Conservation (phyloP, 2,329 filamentous ascomycete genomes). For the Exophiala sp. region DNA sequence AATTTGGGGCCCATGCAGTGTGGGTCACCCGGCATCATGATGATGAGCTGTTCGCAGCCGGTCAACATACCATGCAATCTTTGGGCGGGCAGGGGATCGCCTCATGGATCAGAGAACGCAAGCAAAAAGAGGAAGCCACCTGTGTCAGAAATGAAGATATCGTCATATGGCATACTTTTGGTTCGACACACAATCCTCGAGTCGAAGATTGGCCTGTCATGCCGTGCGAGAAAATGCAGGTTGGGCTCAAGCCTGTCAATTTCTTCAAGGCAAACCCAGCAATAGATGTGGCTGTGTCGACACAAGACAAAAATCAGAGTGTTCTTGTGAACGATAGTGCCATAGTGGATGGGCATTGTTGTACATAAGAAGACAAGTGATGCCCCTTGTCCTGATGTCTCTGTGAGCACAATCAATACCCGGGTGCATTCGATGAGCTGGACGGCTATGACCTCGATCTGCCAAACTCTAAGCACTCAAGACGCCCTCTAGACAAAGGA, state of each 20-base stretch:
- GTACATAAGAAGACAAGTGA: neutral
- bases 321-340: conserved; percentile 17
- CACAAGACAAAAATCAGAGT: conserved; percentile 22
- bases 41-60: conserved; percentile 49
- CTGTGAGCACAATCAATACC: no score
- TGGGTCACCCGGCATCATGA: conserved; percentile 51
- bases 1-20: conserved; percentile 52
- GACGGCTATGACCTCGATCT: no score
- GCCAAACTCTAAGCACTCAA: no score
- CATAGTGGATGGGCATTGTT: conserved; percentile 12
- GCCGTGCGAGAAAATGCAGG: conserved; percentile 30
- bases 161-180: conserved; percentile 42
- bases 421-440: no score
- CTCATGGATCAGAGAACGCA: conserved; percentile 41
- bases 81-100: conserved; percentile 44
- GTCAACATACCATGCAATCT: conserved; percentile 51
- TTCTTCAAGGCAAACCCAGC: conserved; percentile 31
- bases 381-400: no score
- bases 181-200: conserved; percentile 42
- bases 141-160: conserved; percentile 39
- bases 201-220: conserved; percentile 44
- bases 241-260: conserved; percentile 31
- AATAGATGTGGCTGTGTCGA: conserved; percentile 27
- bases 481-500: no score
- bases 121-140: conserved; percentile 31